Evolutionary conservation across 106 monocot species (phyloP).

Genomic region (Amphibolis antarctica): DNA sequence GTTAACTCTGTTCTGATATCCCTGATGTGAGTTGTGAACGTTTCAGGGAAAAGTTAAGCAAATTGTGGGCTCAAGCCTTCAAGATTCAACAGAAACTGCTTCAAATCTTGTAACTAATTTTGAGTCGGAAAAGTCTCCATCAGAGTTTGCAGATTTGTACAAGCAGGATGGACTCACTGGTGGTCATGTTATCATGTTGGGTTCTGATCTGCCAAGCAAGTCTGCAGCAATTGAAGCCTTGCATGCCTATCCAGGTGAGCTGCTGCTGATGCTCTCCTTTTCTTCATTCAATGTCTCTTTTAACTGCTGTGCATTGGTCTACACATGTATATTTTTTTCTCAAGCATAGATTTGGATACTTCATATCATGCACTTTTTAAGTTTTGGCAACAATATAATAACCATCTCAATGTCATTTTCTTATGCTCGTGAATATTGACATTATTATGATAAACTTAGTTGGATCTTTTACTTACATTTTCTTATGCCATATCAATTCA

Average conservation of each 20-base stretch:
- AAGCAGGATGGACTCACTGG: constrained; percentile 59
- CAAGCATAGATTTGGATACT: too few species aligned
- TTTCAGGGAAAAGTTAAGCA: constrained; percentile 93
- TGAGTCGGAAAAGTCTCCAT: constrained; percentile 72
- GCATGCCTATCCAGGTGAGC: constrained; percentile 62
- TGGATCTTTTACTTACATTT: too few species aligned
- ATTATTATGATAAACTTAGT: too few species aligned
- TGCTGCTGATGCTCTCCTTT: background rate
- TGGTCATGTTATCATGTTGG: constrained; percentile 96
- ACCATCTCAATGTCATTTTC: too few species aligned
- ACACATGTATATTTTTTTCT: too few species aligned
- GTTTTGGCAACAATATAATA: background rate
- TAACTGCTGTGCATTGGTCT: background rate
- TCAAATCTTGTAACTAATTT: constrained; percentile 63
- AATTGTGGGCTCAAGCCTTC: constrained; percentile 86
- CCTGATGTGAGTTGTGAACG: background rate
- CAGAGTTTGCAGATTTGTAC: constrained; percentile 61
- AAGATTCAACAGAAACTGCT: constrained; percentile 33
- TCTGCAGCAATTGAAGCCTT: constrained; percentile 62
- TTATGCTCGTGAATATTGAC: too few species aligned
- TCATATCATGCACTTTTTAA: background rate
- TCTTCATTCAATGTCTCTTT: background rate
- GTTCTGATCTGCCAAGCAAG: constrained; percentile 50
- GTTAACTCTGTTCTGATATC: background rate
- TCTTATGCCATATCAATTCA: too few species aligned